Evolutionary conservation across 768 basidiomycete genomes (phyloP).

Genomic region (Rhodotorula babjevae): DNA sequence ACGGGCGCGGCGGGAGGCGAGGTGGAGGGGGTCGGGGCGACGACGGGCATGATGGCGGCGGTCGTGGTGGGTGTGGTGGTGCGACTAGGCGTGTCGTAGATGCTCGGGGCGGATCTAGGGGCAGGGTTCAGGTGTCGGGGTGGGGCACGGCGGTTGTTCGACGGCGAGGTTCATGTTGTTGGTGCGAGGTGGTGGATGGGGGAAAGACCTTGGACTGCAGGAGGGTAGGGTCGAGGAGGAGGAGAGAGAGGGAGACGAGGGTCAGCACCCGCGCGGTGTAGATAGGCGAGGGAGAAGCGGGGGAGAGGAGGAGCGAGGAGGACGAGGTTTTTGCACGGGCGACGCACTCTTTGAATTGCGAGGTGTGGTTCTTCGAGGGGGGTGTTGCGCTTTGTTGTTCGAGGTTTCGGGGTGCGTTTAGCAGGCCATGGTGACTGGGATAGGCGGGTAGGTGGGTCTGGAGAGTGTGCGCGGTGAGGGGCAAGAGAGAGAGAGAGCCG

Average conservation of each 20-base stretch:
- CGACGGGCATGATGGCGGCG: not conserved
- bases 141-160: constrained; percentile 4
- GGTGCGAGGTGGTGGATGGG: not conserved
- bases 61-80: no score
- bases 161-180: not conserved
- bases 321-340: not conserved
- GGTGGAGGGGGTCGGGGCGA: not conserved
- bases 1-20: not conserved
- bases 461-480: constrained; percentile 18
- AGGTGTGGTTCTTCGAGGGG: not conserved
- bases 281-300: not conserved
- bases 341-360: not conserved
- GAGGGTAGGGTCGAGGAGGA: not conserved
- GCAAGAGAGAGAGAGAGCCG: constrained; percentile 1
- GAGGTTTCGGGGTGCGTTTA: constrained; percentile 1
- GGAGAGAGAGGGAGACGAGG: not conserved
- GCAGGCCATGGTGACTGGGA: constrained; percentile 15
- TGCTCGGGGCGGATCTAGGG: not conserved
- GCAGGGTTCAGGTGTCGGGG: not conserved
- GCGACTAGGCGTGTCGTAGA: not conserved
- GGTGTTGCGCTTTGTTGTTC: not conserved
- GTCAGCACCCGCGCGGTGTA: not conserved
- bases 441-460: not conserved
- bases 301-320: not conserved
- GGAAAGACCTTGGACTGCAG: not conserved